phyloP scores from a whole-genome alignment of 345 rosid species.

The Lepidium aucheri region DNA sequence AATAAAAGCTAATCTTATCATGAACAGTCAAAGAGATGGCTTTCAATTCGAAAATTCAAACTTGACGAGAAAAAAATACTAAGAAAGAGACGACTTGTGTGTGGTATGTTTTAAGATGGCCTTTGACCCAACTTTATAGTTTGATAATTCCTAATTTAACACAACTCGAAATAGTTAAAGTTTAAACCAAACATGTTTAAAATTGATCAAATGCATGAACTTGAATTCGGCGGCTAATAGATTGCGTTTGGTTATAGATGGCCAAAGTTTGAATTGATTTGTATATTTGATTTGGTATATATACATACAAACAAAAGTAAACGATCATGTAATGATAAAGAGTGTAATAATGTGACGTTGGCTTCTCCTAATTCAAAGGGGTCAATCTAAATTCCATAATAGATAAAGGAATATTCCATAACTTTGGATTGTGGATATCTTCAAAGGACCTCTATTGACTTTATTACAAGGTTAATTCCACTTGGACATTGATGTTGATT shows the following conservation, averaged over 20 bases:
- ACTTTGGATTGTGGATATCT: slow-evolving; percentile 13
- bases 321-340: neutral
- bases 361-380: slow-evolving; percentile 15
- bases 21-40: slow-evolving; percentile 21
- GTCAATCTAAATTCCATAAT: slow-evolving; percentile 10
- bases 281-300: slow-evolving; percentile 4
- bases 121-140: slow-evolving; percentile 4
- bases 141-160: no score
- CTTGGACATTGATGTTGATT: neutral
- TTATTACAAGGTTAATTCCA: slow-evolving; percentile 8
- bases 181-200: neutral
- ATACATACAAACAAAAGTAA: neutral
- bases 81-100: neutral
- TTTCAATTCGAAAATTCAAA: neutral
- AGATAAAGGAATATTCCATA: slow-evolving; percentile 6
- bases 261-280: neutral
- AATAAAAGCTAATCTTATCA: slow-evolving; percentile 6
- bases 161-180: neutral
- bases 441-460: slow-evolving; percentile 18
- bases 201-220: slow-evolving; percentile 21
- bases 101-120: slow-evolving; percentile 10
- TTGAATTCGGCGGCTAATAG: slow-evolving; percentile 8
- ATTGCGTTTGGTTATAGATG: slow-evolving; percentile 13
- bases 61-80: neutral
- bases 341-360: neutral